phyloP scores from a whole-genome alignment of 116 monocot genomes.

The Cymodocea nodosa region DNA sequence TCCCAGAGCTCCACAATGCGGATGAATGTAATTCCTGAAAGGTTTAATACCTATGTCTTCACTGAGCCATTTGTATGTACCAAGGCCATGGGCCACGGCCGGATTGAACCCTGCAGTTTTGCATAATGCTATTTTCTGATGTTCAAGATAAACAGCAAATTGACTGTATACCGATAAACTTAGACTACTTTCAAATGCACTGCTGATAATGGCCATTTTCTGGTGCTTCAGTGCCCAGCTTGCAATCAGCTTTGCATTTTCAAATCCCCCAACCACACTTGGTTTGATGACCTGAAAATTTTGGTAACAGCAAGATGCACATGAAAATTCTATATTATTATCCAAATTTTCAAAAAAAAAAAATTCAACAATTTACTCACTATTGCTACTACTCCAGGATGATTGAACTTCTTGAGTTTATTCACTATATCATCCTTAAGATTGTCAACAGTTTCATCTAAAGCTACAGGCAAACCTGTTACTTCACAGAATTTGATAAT shows the following conservation, averaged over 20 bases:
- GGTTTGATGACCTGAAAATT: conserved; percentile 81
- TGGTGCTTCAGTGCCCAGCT: conserved; percentile 74
- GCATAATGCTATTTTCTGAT: conserved; percentile 26
- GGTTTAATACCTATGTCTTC: conserved; percentile 50
- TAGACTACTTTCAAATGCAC: conserved; percentile 87
- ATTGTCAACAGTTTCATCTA: conserved; percentile 85
- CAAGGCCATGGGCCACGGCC: conserved; percentile 69
- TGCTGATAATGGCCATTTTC: conserved; percentile 75
- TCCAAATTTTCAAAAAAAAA: background rate
- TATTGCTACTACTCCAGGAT: conserved; percentile 78
- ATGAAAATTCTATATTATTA: background rate
- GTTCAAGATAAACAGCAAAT: conserved; percentile 57
- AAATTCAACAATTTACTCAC: conserved; percentile 32
- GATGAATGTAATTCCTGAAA: conserved; percentile 29
- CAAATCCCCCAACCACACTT: conserved; percentile 83
- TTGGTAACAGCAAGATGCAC: conserved; percentile 5
- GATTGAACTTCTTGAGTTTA: conserved; percentile 43
- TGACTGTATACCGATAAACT: conserved; percentile 61
- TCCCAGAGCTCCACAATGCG: conserved; percentile 27
- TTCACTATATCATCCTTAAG: conserved; percentile 34
- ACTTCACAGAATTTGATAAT: conserved; percentile 85
- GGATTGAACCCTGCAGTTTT: conserved; percentile 24
- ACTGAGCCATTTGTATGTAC: conserved; percentile 90
- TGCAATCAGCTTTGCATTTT: conserved; percentile 65
- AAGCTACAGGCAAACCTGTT: conserved; percentile 59